Percentiles rank a stretch among this genome's conserved stretches.
Evolutionary conservation across 2,329 filamentous ascomycete genomes (phyloP).

Genomic region (Shiraia sp.): DNA sequence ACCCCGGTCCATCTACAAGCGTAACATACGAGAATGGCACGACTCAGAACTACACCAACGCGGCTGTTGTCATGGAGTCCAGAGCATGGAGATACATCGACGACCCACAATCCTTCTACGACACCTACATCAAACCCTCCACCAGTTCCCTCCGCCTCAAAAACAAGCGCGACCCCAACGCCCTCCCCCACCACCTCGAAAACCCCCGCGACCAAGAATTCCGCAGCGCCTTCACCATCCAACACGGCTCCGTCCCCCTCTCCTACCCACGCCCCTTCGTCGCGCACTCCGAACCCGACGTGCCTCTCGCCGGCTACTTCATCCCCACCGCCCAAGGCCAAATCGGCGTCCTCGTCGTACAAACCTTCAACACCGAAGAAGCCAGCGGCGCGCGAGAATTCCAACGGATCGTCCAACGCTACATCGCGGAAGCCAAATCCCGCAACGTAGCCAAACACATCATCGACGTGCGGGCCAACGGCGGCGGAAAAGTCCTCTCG

Average conservation of each 20-base stretch:
- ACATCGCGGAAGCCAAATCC: constrained; percentile 53
- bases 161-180: constrained; percentile 25
- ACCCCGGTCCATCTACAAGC: constrained; percentile 32
- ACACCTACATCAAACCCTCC: constrained; percentile 35
- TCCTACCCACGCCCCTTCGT: constrained; percentile 45
- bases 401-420: constrained; percentile 44
- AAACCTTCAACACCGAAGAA: constrained; percentile 45
- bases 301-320: constrained; percentile 52
- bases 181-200: constrained; percentile 30
- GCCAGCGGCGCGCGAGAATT: constrained; percentile 34
- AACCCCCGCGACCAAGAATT: constrained; percentile 36
- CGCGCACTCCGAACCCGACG: constrained; percentile 32
- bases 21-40: constrained; percentile 45
- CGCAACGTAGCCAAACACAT: constrained; percentile 62
- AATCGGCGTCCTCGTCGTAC: constrained; percentile 51
- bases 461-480: constrained; percentile 66
- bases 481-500: constrained; percentile 55
- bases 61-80: constrained; percentile 30
- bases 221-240: constrained; percentile 17
- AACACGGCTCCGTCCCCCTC: constrained; percentile 26
- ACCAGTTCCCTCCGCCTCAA: constrained; percentile 20
- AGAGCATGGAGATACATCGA: constrained; percentile 34
- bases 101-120: constrained; percentile 47
- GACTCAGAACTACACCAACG: constrained; percentile 29
- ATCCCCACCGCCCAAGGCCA: constrained; percentile 47